phyloP scores from a whole-genome alignment of 2,329 filamentous ascomycete species.

The Phaeoacremonium minimum region DNA sequence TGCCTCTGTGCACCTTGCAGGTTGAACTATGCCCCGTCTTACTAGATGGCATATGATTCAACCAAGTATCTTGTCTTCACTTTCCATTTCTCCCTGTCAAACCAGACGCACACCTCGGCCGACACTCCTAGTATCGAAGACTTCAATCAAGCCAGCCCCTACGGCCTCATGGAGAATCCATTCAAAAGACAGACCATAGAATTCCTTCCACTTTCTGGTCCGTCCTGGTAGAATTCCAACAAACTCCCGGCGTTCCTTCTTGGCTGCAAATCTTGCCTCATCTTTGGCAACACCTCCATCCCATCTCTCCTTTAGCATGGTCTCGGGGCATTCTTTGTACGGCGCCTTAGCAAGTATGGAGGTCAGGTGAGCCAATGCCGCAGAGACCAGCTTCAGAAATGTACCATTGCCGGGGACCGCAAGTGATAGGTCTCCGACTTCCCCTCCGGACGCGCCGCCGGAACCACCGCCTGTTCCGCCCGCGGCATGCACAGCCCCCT shows the following conservation, averaged over 20 bases:
- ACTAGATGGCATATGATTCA: too few species aligned
- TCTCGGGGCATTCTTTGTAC: conserved; percentile 60
- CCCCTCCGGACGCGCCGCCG: conserved; percentile 13
- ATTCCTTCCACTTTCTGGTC: conserved; percentile 67
- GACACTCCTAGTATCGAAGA: conserved; percentile 73
- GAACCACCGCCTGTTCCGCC: conserved; percentile 48
- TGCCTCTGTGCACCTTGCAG: too few species aligned
- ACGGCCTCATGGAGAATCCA: conserved; percentile 70
- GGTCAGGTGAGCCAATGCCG: conserved; percentile 58
- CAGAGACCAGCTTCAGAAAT: conserved; percentile 61
- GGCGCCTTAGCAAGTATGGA: conserved; percentile 53
- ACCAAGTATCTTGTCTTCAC: too few species aligned
- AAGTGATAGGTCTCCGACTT: conserved; percentile 42
- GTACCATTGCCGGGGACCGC: conserved; percentile 64
- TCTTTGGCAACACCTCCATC: conserved; percentile 57
- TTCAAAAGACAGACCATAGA: conserved; percentile 65
- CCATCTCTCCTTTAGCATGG: conserved; percentile 63
- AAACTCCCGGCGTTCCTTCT: conserved; percentile 51
- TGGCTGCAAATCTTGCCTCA: conserved; percentile 37
- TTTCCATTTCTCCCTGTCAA: too few species aligned
- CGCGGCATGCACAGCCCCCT: conserved; percentile 58
- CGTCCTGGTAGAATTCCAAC: conserved; percentile 53
- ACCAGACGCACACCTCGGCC: conserved; percentile 56
- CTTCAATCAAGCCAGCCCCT: conserved; percentile 65
- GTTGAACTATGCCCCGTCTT: too few species aligned